Base-by-base conservation (phyloP, 495 filamentous ascomycete species). In the Talaromyces wortmannii region DNA sequence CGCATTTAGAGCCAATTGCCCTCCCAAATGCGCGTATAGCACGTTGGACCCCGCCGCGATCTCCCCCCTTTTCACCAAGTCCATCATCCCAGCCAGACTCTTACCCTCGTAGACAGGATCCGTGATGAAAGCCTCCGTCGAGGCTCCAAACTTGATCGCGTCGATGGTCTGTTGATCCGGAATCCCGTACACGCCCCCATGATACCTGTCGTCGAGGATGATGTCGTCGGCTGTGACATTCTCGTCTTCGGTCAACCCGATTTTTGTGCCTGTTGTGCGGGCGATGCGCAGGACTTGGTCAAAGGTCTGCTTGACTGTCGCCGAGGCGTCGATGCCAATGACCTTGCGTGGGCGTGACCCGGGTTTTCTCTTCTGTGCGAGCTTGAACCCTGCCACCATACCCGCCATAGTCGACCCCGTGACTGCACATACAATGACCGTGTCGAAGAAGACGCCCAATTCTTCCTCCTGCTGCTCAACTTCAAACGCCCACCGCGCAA, bases 71-170 rank as follows among this genome's bases (percentile, higher is more conserved):
- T 67, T 68, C n/a, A 86, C 77, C 75, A 85, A 64, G 60, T 82
- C 80, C 63, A 85, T 72, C 79, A 87, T 78, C 0, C 83, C 83
- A 2, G 83, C 82, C 57, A 88, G 43, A 55, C 78, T 84, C 73
- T 86, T 87, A 0, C 84, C 83, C 63, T 84, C 81, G 59, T 88
- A 86, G 2, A 88, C 84, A 0, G 83, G 83, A 61, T 87, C 83
- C 7, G 83, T 85, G 49, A 88, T 83, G 54, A 86, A 83, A 0
- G 75, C 83, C 68, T 86, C 83, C 32, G 78, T 85, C 57, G 57
- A 31, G 5, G 83, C 83, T 2, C 76, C 81, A 62, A 83, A 83
- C 61, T 75, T 74, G 48, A 86, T 84, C 4, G 83, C 83, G 50
- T 80, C 80, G 54, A 77, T 74, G 5, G 83, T 87, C 67, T 63